phyloP scores from a whole-genome alignment of 352 stramenopile species.

The Blastocystis sp. region DNA sequence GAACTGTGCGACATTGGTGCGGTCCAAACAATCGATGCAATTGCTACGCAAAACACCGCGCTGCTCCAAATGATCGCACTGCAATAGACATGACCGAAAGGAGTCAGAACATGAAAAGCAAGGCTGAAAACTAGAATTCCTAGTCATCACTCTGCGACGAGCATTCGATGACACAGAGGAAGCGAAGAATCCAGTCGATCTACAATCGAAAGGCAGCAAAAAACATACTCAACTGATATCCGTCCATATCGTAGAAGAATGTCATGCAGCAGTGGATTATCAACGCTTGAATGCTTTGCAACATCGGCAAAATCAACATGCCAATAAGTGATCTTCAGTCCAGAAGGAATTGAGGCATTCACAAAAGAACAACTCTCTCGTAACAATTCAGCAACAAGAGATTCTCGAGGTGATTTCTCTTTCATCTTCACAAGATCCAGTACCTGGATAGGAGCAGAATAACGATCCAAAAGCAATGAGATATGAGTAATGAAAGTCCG shows the following conservation, averaged over 20 bases:
- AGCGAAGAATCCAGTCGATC: conserved; percentile 21
- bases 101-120: neutral
- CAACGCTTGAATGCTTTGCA: conserved; percentile 30
- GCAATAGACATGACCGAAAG: neutral
- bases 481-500: conserved; percentile 80
- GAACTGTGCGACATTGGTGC: conserved; percentile 83
- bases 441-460: conserved; percentile 89
- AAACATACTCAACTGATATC: neutral
- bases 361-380: conserved; percentile 92
- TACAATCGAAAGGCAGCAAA: neutral
- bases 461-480: conserved; percentile 85
- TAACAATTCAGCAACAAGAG: conserved; percentile 93
- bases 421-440: conserved; percentile 95
- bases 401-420: conserved; percentile 91
- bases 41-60: conserved; percentile 94
- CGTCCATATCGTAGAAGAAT: neutral
- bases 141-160: neutral
- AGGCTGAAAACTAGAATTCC: no score
- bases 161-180: neutral
- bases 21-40: conserved; percentile 92
- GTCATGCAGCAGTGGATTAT: conserved; percentile 48
- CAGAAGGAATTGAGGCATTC: conserved; percentile 77
- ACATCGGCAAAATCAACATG: conserved; percentile 49
- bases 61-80: conserved; percentile 84
- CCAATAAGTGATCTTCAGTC: conserved; percentile 51